Percentiles rank a stretch among this genome's conserved stretches.
Evolutionary conservation across 345 rosid genomes (phyloP).

Genomic region (Geranium rotundifolium): DNA sequence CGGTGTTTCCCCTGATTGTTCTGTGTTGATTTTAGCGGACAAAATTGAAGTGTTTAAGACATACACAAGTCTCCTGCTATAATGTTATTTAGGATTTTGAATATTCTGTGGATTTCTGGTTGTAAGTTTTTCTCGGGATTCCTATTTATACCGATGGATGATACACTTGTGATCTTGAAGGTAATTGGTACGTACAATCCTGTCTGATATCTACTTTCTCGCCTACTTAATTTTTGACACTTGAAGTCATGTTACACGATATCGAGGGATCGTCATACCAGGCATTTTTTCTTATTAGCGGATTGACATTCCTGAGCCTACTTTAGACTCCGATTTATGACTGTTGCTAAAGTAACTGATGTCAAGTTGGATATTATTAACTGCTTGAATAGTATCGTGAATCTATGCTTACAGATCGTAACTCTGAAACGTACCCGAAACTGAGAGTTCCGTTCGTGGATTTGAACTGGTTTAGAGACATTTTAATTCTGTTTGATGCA

Average conservation of each 20-base stretch:
- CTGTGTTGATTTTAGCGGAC: neutral
- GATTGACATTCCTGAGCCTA: neutral
- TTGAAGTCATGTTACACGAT: neutral
- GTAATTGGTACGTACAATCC: neutral
- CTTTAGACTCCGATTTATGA: too few relatives aligned
- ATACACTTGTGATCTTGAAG: neutral
- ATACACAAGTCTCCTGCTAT: neutral
- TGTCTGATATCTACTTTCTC: neutral
- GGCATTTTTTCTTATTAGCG: neutral
- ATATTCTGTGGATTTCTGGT: neutral
- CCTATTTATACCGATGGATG: neutral
- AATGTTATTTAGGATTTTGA: constrained; percentile 1
- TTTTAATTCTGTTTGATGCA: too few relatives aligned
- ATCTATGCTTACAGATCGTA: neutral
- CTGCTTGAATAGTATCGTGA: too few relatives aligned
- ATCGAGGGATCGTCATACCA: neutral
- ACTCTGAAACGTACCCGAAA: neutral
- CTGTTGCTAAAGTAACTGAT: neutral
- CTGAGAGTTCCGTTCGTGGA: neutral
- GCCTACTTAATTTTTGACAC: neutral
- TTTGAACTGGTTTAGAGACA: neutral
- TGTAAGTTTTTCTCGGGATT: neutral
- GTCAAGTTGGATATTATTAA: neutral
- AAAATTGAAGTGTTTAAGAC: neutral
- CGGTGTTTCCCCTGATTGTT: neutral